A percentile compares a stretch with the other conserved stretches of the same genome.
phyloP scores from a whole-genome alignment of 2,329 filamentous ascomycete species.

The Trematosphaeria pertusa region DNA sequence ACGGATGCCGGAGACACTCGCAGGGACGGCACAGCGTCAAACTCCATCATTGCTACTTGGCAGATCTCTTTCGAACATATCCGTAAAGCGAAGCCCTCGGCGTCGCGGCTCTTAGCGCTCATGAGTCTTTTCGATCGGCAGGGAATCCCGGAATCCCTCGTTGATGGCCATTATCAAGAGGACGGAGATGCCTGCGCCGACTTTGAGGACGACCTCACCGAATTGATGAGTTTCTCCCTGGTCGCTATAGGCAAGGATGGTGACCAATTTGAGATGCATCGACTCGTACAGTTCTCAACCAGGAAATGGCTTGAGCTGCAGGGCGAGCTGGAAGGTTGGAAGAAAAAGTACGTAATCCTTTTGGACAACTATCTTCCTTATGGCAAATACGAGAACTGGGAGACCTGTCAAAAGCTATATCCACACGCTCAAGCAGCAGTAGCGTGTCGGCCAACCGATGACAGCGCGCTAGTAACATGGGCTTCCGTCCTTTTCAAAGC shows the following conservation, averaged over 20 bases:
- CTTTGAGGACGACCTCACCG: slow-evolving; percentile 28
- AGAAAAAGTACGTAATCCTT: slow-evolving; percentile 9
- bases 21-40: slow-evolving; percentile 15
- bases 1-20: slow-evolving; percentile 13
- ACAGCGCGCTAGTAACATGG: slow-evolving; percentile 5
- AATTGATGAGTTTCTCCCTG: slow-evolving; percentile 20
- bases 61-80: slow-evolving; percentile 47
- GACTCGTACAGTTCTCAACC: slow-evolving; percentile 25
- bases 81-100: slow-evolving; percentile 30
- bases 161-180: slow-evolving; percentile 17
- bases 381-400: slow-evolving; percentile 11
- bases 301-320: slow-evolving; percentile 28
- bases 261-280: slow-evolving; percentile 24
- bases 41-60: slow-evolving; percentile 45
- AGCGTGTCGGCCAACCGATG: background rate
- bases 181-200: background rate
- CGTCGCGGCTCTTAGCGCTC: slow-evolving; percentile 53
- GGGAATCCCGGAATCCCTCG: slow-evolving; percentile 29
- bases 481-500: slow-evolving; percentile 9
- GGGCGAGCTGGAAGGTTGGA: slow-evolving; percentile 22
- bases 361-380: slow-evolving; percentile 6
- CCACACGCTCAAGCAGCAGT: slow-evolving; percentile 13
- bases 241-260: slow-evolving; percentile 14
- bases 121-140: slow-evolving; percentile 29
- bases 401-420: slow-evolving; percentile 7